Evolutionary conservation across 2,329 filamentous ascomycete genomes (phyloP), one percentile per base, ranked within the genome.

Genomic region (Colletotrichum sp.): DNA sequence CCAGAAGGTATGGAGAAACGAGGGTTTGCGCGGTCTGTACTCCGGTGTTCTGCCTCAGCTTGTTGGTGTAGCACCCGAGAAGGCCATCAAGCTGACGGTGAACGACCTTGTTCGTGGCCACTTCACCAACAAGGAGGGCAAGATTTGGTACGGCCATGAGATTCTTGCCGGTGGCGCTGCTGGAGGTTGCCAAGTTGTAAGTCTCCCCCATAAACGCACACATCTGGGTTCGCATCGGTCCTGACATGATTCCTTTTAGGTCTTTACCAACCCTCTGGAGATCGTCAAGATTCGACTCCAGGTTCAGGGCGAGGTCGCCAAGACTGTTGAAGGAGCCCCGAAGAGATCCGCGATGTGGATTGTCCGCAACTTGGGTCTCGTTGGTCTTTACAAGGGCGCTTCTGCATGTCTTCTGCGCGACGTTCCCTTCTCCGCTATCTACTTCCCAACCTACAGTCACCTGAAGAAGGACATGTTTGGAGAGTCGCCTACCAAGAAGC

Each of bases 201-300:
- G 94, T 93, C 71, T 28, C 15, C 32, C 39, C 24, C 55, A 44
- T 63, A 12, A 44, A 18, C 8, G 15, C 9, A 12, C 6, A 55
- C 8, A 9, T 9, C 21, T 64, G n/a, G 44, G n/a, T 15, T 4
- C 9, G 21, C 24, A 28, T 21, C n/a, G 16, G 62, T 71, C 70
- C 80, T 79, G 70, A 75, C 30, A n/a, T 18, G 44, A 18, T 36
- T 44, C 71, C 68, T 64, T 64, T 63, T 76, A 96, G 95, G 93
- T 98, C 81, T 99, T 99, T 87, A 98, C 96, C 80, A 99, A 99
- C 85, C 97, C 97, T 30, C 92, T 99, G 21, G 97, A 99, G 85
- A 99, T 99, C 83, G 97, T 99, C 89, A 99, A 99, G 90, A 99
- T 99, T 83, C 95, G 97, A 79, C 92, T 99, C 69, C 97, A 99